Conservation (phyloP, 495 filamentous ascomycete species). For the Schizothecium vesticola region DNA sequence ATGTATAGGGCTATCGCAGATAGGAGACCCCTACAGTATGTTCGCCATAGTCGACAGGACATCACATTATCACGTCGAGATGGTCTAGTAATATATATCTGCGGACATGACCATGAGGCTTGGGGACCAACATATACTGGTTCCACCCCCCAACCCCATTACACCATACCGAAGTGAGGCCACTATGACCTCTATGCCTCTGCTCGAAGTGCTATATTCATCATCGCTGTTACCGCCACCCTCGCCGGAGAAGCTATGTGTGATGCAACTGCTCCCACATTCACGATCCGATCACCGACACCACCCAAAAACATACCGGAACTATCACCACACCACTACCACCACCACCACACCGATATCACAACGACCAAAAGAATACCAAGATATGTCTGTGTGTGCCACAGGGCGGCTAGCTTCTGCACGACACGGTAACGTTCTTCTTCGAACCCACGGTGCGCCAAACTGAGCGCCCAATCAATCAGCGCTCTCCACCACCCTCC, state of each 20-base stretch:
- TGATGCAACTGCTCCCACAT: not conserved
- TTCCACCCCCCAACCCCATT: too few relatives aligned
- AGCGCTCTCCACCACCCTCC: not conserved
- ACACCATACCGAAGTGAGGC: too few relatives aligned
- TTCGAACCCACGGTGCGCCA: not conserved
- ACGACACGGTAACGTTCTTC: not conserved
- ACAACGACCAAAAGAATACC: not conserved
- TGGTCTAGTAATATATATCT: not conserved
- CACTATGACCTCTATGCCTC: not conserved
- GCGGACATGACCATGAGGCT: too few relatives aligned
- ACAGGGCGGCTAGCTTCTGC: constrained; percentile 1
- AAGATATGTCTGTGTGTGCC: not conserved
- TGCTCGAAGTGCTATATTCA: not conserved
- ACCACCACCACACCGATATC: not conserved
- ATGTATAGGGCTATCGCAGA: not conserved
- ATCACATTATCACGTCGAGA: not conserved
- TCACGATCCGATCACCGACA: not conserved
- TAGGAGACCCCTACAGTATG: not conserved
- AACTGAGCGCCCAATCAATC: not conserved
- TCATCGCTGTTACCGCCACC: not conserved
- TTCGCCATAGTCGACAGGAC: not conserved
- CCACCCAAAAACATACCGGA: not conserved
- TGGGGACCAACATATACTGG: too few relatives aligned
- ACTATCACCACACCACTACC: not conserved
- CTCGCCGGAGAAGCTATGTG: not conserved